Evolutionary conservation across 805 yeast species (phyloP).

Genomic region (Metschnikowia cubensis): DNA sequence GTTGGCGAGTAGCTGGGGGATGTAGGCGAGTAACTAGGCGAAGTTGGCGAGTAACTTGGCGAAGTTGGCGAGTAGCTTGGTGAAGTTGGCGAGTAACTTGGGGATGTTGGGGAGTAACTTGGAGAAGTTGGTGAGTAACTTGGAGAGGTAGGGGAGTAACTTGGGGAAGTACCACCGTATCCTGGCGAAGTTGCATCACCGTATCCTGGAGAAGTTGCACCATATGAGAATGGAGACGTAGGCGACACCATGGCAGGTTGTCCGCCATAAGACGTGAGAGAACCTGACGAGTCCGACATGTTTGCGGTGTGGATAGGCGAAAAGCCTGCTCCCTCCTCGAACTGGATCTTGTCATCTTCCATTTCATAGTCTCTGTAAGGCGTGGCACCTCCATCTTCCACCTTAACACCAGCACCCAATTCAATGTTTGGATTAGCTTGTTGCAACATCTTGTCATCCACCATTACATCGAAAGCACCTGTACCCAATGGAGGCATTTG

Average conservation of each 20-base stretch:
- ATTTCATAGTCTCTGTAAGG: conserved; percentile 73
- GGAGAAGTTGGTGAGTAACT: conserved; percentile 75
- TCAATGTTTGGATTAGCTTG: conserved; percentile 47
- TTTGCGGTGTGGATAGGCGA: conserved; percentile 92
- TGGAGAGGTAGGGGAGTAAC: conserved; percentile 54
- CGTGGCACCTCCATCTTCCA: conserved; percentile 74
- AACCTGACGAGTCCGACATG: conserved; percentile 71
- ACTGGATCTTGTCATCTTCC: conserved; percentile 57
- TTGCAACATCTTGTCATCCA: conserved; percentile 83
- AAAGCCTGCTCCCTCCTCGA: conserved; percentile 76
- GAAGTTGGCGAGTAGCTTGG: conserved; percentile 76
- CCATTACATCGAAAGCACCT: conserved; percentile 93
- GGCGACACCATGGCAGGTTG: conserved; percentile 47
- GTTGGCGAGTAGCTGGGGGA: conserved; percentile 81
- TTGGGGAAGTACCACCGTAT: conserved; percentile 30
- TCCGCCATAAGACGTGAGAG: conserved; percentile 87
- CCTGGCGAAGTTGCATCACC: conserved; percentile 50
- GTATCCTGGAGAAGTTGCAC: conserved; percentile 46
- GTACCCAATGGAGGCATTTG: conserved; percentile 99
- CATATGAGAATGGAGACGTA: conserved; percentile 55
- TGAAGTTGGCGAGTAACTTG: conserved; percentile 61
- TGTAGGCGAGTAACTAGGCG: conserved; percentile 71
- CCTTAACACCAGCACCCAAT: conserved; percentile 30
- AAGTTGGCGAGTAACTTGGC: conserved; percentile 75
- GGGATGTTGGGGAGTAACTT: conserved; percentile 54